Evolutionary conservation across 306 rosid genomes (phyloP), one percentile per base, ranked within the genome.

Genomic region (Sicyos baderoa): DNA sequence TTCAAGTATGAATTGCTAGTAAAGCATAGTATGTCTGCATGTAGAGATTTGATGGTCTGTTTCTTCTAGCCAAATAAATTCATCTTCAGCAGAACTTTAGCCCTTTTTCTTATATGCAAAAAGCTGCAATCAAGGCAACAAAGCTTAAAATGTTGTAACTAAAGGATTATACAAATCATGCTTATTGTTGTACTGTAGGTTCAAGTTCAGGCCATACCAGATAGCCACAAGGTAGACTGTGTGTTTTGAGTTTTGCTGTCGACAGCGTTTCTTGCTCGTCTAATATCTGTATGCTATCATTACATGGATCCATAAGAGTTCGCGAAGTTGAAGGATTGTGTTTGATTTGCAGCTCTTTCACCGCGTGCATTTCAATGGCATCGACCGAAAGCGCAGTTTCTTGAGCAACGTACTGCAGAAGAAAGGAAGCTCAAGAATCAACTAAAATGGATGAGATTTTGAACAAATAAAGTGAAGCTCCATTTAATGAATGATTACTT

Each of bases 221-320:
- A 82, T 80, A 47, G 76, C 93, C 89, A 32, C 49, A 23, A 47
- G 42, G 25, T 61, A 73, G 45, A 61, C 74, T 73, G 14, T 49
- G 58, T 4, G 64, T 70, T 69, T n/a, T 74, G 37, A 88, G 82
- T 71, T 84, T 88, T 17, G 29, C 52, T 11, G 7, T 63, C 53
- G 81, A 87, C 76, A 90, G 67, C 25, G 89, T 83, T 77, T 86
- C 87, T 76, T 82, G 73, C 58, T 83, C 84, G 64, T 70, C 59
- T 40, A 88, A 69, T 54, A 73, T 70, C 70, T 57, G 82, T 32
- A 84, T 25, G 51, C 74, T 75, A 35, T 82, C 86, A 65, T 72
- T 83, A 70, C 81, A 17, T 53, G 85, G 79, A 47, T 82, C 86
- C 35, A 5, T 29, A 15, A 65, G 76, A 47, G 66, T 51, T 58